These are phyloP conservation scores for Termitomyces sp. DNA, from an alignment of 768 basidiomycete genomes.

Conservation along the genomic window DNA sequence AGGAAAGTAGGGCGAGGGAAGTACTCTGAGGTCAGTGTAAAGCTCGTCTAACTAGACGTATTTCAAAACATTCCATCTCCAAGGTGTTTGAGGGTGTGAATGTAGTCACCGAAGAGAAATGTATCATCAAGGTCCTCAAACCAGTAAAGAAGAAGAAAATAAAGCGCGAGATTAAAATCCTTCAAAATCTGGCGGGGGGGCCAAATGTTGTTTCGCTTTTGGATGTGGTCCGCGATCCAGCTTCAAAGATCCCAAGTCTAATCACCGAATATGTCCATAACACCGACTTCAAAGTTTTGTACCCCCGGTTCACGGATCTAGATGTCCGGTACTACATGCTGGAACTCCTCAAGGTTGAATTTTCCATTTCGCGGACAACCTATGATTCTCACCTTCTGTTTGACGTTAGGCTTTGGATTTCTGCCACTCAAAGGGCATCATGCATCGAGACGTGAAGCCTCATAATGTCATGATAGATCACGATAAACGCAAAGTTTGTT, in stretches of 20 bases:
- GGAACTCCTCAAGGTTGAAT: conserved; percentile 83
- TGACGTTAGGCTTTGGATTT: conserved; percentile 80
- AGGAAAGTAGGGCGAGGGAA: conserved; percentile 95
- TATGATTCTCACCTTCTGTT: conserved; percentile 7
- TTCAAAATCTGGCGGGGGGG: conserved; percentile 94
- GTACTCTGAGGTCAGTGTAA: conserved; percentile 75
- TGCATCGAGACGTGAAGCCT: conserved; percentile 98
- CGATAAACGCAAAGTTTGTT: conserved; percentile 83
- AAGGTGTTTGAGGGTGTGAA: conserved; percentile 94
- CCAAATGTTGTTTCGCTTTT: conserved; percentile 92
- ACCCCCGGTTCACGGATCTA: conserved; percentile 92
- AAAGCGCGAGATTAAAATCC: conserved; percentile 97
- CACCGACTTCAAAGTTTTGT: conserved; percentile 94
- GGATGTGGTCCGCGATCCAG: conserved; percentile 94
- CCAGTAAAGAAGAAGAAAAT: conserved; percentile 99
- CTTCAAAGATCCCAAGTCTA: conserved; percentile 95
- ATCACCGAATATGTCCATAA: conserved; percentile 99
- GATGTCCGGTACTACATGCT: conserved; percentile 97
- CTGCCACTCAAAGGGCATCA: conserved; percentile 98
- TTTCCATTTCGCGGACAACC: neutral
- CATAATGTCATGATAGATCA: conserved; percentile 99
- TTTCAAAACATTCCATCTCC: conserved; percentile 12
- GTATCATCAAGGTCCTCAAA: conserved; percentile 98
- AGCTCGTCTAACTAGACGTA: conserved; percentile 3
- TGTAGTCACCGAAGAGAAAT: conserved; percentile 87